Conservation (phyloP, 1,284 basidiomycete species). For the Taiwanofungus camphoratus region DNA sequence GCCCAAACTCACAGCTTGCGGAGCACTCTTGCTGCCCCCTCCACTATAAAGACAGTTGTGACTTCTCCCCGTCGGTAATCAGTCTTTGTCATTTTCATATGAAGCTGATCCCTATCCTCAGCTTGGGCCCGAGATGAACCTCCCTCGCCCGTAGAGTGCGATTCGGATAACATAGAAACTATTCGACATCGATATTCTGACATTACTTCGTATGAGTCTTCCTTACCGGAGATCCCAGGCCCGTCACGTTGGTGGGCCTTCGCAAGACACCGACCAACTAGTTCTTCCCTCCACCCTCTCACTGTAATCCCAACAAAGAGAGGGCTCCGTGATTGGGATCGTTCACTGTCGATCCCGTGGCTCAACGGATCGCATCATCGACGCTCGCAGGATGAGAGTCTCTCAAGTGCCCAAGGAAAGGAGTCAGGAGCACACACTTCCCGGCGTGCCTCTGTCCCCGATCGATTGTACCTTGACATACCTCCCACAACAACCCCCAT, state of each 20-base stretch:
- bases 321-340: constrained; percentile 18
- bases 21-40: constrained; percentile 34
- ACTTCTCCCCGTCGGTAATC: constrained; percentile 62
- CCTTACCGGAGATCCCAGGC: constrained; percentile 31
- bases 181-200: constrained; percentile 38
- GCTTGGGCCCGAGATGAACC: constrained; percentile 82
- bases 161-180: constrained; percentile 20
- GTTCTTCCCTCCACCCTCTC: background rate
- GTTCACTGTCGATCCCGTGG: constrained; percentile 28
- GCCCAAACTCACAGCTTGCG: constrained; percentile 37
- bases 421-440: constrained; percentile 11
- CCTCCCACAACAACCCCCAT: constrained; percentile 38
- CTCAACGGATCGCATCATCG: constrained; percentile 22
- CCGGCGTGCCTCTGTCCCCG: constrained; percentile 12
- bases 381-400: constrained; percentile 25
- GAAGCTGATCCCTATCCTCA: constrained; percentile 26
- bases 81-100: constrained; percentile 4
- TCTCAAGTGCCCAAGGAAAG: constrained; percentile 12
- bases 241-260: constrained; percentile 70
- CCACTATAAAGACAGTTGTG: constrained; percentile 48
- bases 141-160: constrained; percentile 57
- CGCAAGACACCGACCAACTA: constrained; percentile 25
- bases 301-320: constrained; percentile 14
- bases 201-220: constrained; percentile 47
- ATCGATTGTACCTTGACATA: constrained; percentile 32